Conservation (phyloP, 495 filamentous ascomycete species). For the Acidomyces sp. region DNA sequence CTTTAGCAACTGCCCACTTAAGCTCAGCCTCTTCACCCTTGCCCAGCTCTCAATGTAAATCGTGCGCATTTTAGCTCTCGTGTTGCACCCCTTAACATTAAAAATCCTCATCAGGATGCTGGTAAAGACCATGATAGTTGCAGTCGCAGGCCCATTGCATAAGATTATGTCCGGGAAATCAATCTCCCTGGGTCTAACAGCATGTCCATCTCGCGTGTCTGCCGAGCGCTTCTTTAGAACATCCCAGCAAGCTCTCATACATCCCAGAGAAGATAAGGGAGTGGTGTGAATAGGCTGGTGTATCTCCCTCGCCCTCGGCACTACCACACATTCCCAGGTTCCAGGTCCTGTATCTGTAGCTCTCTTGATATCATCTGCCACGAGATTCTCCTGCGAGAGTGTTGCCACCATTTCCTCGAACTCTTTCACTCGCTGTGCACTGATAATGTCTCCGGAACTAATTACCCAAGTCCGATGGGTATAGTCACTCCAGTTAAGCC, state of each 20-base stretch:
- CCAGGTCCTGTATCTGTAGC: slow-evolving; percentile 13
- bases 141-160: slow-evolving; percentile 80
- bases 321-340: slow-evolving; percentile 43
- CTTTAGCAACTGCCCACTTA: slow-evolving; percentile 62
- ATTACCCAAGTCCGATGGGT: slow-evolving; percentile 71
- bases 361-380: slow-evolving; percentile 6
- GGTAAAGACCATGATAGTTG: slow-evolving; percentile 62
- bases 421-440: slow-evolving; percentile 47
- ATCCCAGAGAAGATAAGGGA: slow-evolving; percentile 44
- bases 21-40: slow-evolving; percentile 60
- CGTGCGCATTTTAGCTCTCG: slow-evolving; percentile 43
- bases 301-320: slow-evolving; percentile 59
- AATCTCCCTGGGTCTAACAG: slow-evolving; percentile 9
- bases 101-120: slow-evolving; percentile 54
- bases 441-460: slow-evolving; percentile 63
- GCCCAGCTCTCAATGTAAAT: slow-evolving; percentile 92
- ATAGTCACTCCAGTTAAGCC: slow-evolving; percentile 31
- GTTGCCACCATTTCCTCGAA: slow-evolving; percentile 38
- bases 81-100: slow-evolving; percentile 28
- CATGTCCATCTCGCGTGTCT: slow-evolving; percentile 6
- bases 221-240: slow-evolving; percentile 9
- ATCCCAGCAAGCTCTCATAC: slow-evolving; percentile 30
- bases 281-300: slow-evolving; percentile 65
- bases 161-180: slow-evolving; percentile 58
- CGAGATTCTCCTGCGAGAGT: slow-evolving; percentile 5